Base-by-base conservation (phyloP, 331 rosid genomes). In the Arachis monticola region DNA sequence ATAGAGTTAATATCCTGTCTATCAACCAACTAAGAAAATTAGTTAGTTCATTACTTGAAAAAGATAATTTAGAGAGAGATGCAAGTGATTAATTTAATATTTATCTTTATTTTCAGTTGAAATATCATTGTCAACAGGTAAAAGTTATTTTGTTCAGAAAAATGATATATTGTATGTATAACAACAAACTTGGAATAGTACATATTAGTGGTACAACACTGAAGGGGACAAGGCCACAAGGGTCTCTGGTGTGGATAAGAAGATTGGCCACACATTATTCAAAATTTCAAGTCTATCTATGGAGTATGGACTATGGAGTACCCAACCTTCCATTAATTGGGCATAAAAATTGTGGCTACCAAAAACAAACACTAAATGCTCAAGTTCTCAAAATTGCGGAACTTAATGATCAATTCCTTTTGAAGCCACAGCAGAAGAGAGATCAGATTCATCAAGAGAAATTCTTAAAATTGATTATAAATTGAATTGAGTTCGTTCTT, bases 391-490 rank as follows among this genome's bases (percentile, higher is more conserved):
- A 50, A 46, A 56, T 5, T 57, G 50, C 59, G 4, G 8, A 67
- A 80, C 67, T 14, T 35, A 38, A 55, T 53, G 17, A 53, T 61
- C 9, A 50, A 51, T 57, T 46, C 53, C 53, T 65, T 61, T 59
- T 67, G 30, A 70, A 70, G 45, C 44, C 70, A 79, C 71, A 12
- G 53, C 57, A 17, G 2, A 70, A 63, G 48, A 75, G 8, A 48
- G 79, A 82, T 69, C 48, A 44, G 14, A 67, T 13, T 69, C 17
- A 64, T 69, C 65, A 70, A 46, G 62, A 59, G 17, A 79, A 56
- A 68, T 13, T 69, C 38, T 69, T 82, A 62, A 69, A 74, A 75
- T 74, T 65, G 73, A 70, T 67, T 44, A 50, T 2, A 81, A 64
- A 32, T 32, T 32, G 38, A 32, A 32, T 32, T 32, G 38, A 32